Percentiles rank a stretch among this genome's conserved stretches.
Conservation (phyloP, 2,329 filamentous ascomycete species). For the Chaetoscypha palmicola region DNA sequence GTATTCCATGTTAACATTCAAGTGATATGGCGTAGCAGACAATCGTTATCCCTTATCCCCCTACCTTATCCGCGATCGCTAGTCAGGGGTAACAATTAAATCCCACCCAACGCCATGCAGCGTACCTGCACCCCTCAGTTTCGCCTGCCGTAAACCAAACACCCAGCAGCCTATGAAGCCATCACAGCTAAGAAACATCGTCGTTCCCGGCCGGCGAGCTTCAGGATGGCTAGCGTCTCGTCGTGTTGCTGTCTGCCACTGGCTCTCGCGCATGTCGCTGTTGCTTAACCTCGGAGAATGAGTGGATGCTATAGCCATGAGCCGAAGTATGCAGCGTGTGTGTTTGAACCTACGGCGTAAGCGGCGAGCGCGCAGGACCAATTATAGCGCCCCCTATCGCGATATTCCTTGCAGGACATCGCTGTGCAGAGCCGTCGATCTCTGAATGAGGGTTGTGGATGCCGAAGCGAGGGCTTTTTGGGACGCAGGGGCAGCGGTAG, state of each 20-base stretch:
- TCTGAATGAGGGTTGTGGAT: too few species aligned
- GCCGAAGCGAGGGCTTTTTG: slow-evolving; percentile 1
- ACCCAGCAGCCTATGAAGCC: slow-evolving; percentile 17
- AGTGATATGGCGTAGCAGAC: background rate
- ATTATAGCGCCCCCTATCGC: too few species aligned
- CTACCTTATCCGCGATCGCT: background rate
- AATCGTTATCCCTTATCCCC: slow-evolving; percentile 3
- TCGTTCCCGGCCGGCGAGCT: background rate
- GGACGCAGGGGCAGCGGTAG: slow-evolving; percentile 9
- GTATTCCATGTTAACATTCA: background rate
- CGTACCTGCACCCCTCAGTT: slow-evolving; percentile 10
- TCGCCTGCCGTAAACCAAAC: slow-evolving; percentile 19
- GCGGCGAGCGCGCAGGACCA: too few species aligned
- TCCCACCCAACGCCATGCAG: too few species aligned
- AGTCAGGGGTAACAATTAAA: slow-evolving; percentile 17
- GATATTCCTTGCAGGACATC: too few species aligned
- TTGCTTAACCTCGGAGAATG: too few species aligned
- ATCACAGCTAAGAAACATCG: slow-evolving; percentile 10
- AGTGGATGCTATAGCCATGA: too few species aligned
- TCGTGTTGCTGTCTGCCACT: background rate
- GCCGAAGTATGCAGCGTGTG: too few species aligned
- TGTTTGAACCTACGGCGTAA: too few species aligned
- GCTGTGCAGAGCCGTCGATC: too few species aligned
- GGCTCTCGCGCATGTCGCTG: background rate
- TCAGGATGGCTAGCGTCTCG: background rate